Conservation (phyloP, 1,284 basidiomycete species). For the Papiliotrema nemorosa region DNA sequence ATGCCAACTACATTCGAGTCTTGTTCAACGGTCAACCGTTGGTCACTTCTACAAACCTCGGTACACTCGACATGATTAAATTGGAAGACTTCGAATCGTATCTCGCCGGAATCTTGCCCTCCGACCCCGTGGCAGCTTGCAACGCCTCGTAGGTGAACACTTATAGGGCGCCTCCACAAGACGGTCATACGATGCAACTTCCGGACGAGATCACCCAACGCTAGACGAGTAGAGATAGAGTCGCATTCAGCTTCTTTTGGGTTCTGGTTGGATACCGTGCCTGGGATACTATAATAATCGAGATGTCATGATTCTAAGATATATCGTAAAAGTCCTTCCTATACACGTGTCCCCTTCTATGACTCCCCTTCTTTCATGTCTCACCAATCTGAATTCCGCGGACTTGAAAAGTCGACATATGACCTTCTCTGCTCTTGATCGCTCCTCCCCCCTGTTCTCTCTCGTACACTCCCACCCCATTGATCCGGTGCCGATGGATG, state of each 20-base stretch:
- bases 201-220: too few species aligned
- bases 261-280: too few species aligned
- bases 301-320: too few species aligned
- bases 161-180: too few species aligned
- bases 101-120: slow-evolving; percentile 20
- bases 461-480: not conserved
- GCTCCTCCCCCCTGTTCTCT: not conserved
- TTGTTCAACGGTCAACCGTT: slow-evolving; percentile 32
- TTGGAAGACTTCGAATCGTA: slow-evolving; percentile 25
- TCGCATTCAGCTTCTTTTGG: too few species aligned
- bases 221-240: too few species aligned
- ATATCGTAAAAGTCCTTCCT: too few species aligned
- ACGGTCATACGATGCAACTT: too few species aligned
- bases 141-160: too few species aligned
- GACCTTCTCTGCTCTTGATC: not conserved
- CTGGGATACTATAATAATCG: too few species aligned
- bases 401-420: slow-evolving; percentile 2
- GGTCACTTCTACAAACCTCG: slow-evolving; percentile 30
- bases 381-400: not conserved
- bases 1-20: slow-evolving; percentile 19
- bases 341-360: too few species aligned
- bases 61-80: slow-evolving; percentile 29
- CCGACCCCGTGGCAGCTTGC: slow-evolving; percentile 17
- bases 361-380: not conserved
- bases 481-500: not conserved